phyloP scores from a whole-genome alignment of 257 asterid genomes.

The Hygrophila difformis region DNA sequence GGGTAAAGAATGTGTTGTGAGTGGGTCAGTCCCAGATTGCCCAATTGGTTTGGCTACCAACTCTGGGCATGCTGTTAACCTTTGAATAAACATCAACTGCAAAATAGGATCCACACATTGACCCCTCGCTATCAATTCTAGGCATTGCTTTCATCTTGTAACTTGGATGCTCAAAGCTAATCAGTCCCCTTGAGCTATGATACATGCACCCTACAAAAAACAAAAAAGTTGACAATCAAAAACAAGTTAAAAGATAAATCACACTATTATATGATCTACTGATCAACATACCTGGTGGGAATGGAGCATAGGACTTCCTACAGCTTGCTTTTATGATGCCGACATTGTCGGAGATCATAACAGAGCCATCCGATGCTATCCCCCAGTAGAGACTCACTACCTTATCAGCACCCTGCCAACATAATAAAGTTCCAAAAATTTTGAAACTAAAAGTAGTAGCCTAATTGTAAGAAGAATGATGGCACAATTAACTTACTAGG shows the following conservation, averaged over 20 bases:
- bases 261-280: too few relatives aligned
- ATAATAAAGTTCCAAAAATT: not conserved
- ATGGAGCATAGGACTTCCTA: conserved; percentile 83
- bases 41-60: conserved; percentile 92
- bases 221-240: not conserved
- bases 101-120: conserved; percentile 83
- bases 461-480: not conserved
- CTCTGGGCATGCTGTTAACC: conserved; percentile 87
- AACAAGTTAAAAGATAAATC: not conserved
- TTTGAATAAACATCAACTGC: conserved; percentile 66
- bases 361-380: conserved; percentile 65
- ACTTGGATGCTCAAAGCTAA: conserved; percentile 87
- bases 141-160: conserved; percentile 95
- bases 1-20: too few relatives aligned
- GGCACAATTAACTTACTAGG: conserved; percentile 42
- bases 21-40: conserved; percentile 47
- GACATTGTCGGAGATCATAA: conserved; percentile 75
- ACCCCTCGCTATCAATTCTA: conserved; percentile 86
- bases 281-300: conserved; percentile 80
- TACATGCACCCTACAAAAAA: conserved; percentile 64
- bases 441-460: not conserved
- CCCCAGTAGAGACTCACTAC: conserved; percentile 70
- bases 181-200: conserved; percentile 73
- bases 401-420: conserved; percentile 68
- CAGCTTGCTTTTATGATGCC: conserved; percentile 60